A percentile compares a stretch with the other conserved stretches of the same genome.
These are phyloP conservation scores for Atkinsonella hypoxylon DNA, from an alignment of 2,329 filamentous ascomycete species.

Conservation along the genomic window DNA sequence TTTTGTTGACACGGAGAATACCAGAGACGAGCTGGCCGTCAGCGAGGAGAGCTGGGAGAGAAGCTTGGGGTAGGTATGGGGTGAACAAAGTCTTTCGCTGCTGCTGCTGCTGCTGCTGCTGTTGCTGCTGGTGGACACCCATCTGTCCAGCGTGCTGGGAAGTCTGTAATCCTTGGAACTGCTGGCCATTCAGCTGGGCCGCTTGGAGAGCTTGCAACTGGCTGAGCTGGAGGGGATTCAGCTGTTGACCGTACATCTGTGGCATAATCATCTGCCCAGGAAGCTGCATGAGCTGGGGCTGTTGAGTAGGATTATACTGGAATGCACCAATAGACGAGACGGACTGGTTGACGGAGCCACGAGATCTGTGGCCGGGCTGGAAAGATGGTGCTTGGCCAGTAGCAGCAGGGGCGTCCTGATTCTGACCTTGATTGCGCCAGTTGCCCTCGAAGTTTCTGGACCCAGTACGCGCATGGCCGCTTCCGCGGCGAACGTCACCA, in stretches of 20 bases:
- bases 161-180: conserved; percentile 53
- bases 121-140: conserved; percentile 47
- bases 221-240: conserved; percentile 77
- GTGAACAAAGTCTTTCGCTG: conserved; percentile 98
- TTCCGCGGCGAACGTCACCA: conserved; percentile 61
- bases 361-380: conserved; percentile 82
- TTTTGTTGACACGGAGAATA: conserved; percentile 97
- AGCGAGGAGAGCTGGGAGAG: conserved; percentile 75
- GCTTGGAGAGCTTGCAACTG: conserved; percentile 90
- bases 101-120: conserved; percentile 58
- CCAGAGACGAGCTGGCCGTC: conserved; percentile 93
- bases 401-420: conserved; percentile 43
- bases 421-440: conserved; percentile 71
- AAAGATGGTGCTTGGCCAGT: conserved; percentile 56
- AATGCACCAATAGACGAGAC: conserved; percentile 75
- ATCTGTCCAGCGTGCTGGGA: conserved; percentile 62
- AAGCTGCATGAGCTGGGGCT: conserved; percentile 71
- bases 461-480: conserved; percentile 67
- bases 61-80: conserved; percentile 91
- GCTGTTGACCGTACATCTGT: conserved; percentile 76
- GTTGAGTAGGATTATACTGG: conserved; percentile 67
- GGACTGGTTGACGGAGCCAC: conserved; percentile 77
- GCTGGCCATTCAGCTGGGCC: conserved; percentile 69
- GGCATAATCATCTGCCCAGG: conserved; percentile 79
- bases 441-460: conserved; percentile 97